Evolutionary conservation across 441 rosid genomes (phyloP).

Genomic region (Gossypium davidsonii): DNA sequence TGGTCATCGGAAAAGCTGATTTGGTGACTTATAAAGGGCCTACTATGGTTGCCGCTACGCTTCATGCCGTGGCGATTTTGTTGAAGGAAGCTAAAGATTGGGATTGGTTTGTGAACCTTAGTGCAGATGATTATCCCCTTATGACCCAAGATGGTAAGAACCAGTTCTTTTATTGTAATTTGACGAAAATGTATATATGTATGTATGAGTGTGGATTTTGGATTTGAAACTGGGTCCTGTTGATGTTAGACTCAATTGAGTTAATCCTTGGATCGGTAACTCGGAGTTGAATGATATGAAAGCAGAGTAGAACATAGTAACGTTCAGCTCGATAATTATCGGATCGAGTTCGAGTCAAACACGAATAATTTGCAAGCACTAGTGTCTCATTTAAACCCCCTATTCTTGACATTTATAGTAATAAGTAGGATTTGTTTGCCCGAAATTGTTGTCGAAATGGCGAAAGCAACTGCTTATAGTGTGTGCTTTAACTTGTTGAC

Average conservation of each 20-base stretch:
- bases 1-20: slow-evolving; percentile 80
- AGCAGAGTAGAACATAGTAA: neutral
- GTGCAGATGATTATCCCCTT: slow-evolving; percentile 79
- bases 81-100: slow-evolving; percentile 62
- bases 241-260: too few relatives aligned
- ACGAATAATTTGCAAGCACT: too few relatives aligned
- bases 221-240: neutral
- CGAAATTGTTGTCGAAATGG: too few relatives aligned
- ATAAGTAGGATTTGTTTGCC: neutral
- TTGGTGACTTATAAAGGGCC: slow-evolving; percentile 78
- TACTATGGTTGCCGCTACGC: slow-evolving; percentile 69
- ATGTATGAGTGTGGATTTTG: neutral
- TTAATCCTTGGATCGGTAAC: too few relatives aligned
- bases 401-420: neutral
- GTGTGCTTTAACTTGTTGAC: too few relatives aligned
- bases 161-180: neutral
- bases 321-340: too few relatives aligned
- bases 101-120: slow-evolving; percentile 86
- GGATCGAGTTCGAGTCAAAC: too few relatives aligned
- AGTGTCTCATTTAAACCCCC: too few relatives aligned
- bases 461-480: too few relatives aligned
- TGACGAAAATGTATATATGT: neutral
- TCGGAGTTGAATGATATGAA: neutral
- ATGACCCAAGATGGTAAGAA: slow-evolving; percentile 78
- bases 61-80: slow-evolving; percentile 65